Evolutionary conservation across 257 asterid genomes (phyloP).

Genomic region (Salvia rosmarinus): DNA sequence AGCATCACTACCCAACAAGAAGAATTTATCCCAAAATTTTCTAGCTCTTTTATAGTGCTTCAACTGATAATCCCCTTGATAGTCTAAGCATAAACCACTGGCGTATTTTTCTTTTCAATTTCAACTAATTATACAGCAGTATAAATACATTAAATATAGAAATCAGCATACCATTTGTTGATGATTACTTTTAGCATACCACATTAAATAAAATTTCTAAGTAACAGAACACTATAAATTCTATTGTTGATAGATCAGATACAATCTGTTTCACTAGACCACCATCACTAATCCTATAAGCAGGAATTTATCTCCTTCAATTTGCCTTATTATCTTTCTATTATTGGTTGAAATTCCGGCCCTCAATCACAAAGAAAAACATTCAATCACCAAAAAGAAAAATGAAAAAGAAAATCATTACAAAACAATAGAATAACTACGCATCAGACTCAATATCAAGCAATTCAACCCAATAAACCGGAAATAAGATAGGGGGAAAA

Average conservation of each 20-base stretch:
- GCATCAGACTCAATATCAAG: conserved; percentile 9
- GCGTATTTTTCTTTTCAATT: background rate
- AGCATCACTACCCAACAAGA: background rate
- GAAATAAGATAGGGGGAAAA: background rate
- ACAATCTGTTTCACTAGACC: conserved; percentile 9
- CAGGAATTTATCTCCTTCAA: background rate
- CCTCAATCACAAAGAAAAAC: background rate
- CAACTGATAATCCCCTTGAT: background rate
- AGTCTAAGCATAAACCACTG: background rate
- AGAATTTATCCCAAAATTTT: background rate
- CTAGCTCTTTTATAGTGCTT: background rate
- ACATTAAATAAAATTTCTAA: background rate
- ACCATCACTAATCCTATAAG: background rate
- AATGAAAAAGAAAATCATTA: background rate
- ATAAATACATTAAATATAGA: background rate
- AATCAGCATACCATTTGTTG: background rate
- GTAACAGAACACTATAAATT: background rate
- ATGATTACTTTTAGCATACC: background rate
- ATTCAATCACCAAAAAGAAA: background rate
- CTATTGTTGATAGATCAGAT: background rate
- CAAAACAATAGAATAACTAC: background rate
- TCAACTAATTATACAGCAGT: background rate
- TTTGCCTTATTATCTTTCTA: background rate
- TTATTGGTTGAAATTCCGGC: background rate
- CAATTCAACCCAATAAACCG: too few species aligned